These are phyloP conservation scores for Xylariaceae sp. DNA, from an alignment of 2,329 filamentous ascomycete species.

Conservation along the genomic window DNA sequence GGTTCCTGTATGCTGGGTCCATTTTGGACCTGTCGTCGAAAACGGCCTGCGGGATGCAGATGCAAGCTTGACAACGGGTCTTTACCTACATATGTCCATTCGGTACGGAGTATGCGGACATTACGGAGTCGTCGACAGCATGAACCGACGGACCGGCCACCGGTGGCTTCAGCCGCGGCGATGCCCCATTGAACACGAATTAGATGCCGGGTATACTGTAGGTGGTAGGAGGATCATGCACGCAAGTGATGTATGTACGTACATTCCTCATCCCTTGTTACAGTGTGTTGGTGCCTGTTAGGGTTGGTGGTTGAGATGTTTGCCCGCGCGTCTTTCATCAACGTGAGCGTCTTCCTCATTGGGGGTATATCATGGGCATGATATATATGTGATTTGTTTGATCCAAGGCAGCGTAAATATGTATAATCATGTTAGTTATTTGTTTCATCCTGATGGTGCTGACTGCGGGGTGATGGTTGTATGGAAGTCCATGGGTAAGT, in stretches of 20 bases:
- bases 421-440: too few species aligned
- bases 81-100: too few species aligned
- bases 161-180: slow-evolving; percentile 26
- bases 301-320: neutral
- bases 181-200: slow-evolving; percentile 6
- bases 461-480: neutral
- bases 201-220: slow-evolving; percentile 9
- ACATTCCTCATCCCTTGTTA: too few species aligned
- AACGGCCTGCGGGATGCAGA: neutral
- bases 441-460: neutral
- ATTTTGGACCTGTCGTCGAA: slow-evolving; percentile 17
- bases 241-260: too few species aligned
- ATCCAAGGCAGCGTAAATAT: neutral
- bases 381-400: neutral
- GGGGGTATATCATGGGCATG: neutral
- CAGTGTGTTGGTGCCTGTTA: neutral
- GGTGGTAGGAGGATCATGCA: neutral
- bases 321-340: neutral
- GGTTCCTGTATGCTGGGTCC: slow-evolving; percentile 23
- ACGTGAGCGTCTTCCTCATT: neutral
- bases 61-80: neutral
- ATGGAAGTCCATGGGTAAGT: too few species aligned
- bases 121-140: too few species aligned
- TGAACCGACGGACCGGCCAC: too few species aligned
- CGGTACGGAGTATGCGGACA: too few species aligned